Base-by-base conservation (phyloP, 108 stramenopile genomes). In the Nitzschia sp. region DNA sequence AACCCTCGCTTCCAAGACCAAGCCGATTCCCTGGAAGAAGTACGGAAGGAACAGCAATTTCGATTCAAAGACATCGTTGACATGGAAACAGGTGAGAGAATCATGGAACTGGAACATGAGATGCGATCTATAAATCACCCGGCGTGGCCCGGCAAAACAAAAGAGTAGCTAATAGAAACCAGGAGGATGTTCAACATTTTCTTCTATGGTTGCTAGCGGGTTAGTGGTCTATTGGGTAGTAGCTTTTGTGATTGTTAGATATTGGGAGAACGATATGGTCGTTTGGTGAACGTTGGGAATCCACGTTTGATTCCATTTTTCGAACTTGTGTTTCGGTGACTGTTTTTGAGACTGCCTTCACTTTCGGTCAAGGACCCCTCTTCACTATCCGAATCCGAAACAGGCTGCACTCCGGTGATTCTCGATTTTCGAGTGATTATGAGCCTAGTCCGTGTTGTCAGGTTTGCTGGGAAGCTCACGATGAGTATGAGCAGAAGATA, bases 401-500 rank as follows among this genome's bases (percentile, higher is more conserved):
- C 30, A 24, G 42, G 46, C 26, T 68, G 55, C 25, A 36, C 66
- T 1, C 35, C 34, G 6, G 65, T 34, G n/a, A 49, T 13, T 15
- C 26, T 45, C 19, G 36, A 13, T 47, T 66, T 70, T 23, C 69
- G 68, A 28, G 34, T 48, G 29, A 88, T 74, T 21, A 89, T 71
- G 21, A 86, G 54, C 51, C 71, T 87, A 11, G 70, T 80, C 24
- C 67, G 54, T 0, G 80, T 84, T 17, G 74, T 66, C 58, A 83
- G 74, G 6, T 82, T 71, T 15, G 81, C 86, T 51, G 90, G 93
- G 9, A 94, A 78, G 46, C 90, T 94, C 2, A 89, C 90, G 25
- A 94, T 82, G 26, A 91, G 76, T 17, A 94, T 66, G 25, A 94
- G 70, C 21, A 94, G 57, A 62, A 94, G 72, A 64, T 94, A 94